Base-by-base conservation (phyloP, 179 eudicot genomes). In the Carnegiea gigantea region DNA sequence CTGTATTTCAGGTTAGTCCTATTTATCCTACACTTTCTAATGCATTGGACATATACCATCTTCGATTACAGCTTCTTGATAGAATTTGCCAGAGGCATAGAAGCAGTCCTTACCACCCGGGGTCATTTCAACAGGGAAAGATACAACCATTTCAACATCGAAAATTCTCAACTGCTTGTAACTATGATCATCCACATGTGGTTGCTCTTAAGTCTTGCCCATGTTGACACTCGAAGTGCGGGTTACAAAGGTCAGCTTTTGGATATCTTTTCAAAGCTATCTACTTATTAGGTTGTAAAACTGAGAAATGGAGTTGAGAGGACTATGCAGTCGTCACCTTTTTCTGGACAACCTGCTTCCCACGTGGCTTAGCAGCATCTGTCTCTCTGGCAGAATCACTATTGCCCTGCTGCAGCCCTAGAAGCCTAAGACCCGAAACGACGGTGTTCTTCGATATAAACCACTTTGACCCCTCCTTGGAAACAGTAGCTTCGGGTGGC, bases 351-450 rank as follows among this genome's bases (percentile, higher is more conserved):
- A 96, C 82, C 78, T 93, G 91, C 82, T 92, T 96, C 88, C 96
- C 89, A 43, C 92, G 86, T 49, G 94, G 90, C 89, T 92, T 92
- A 71, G 95, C 87, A 74, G 90, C 85, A 82, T 89, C 93, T 9
- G 91, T 86, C 46, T 92, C 94, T 1, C 80, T 79, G 30, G 75
- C 79, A 30, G 92, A 76, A 53, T 85, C 88, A 43, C 88, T 78
- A 57, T 85, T 89, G 72, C 87, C 90, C 77, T 91, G 92, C 80
- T 87, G 95, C 78, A 94, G 87, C 75, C 98, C 99, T 5, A 92
- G 91, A 81, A 95, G 89, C 62, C 95, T 95, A 23, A 94, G 93
- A 73, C 99, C 97, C 5, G 97, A 93, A 46, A 92, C 91, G 53
- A 92, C 80, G 67, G 92, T 86, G 65, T 88, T 88, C 85, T 96